Base-by-base conservation (phyloP, 148 eudicot species). In the Euryodendron excelsum region DNA sequence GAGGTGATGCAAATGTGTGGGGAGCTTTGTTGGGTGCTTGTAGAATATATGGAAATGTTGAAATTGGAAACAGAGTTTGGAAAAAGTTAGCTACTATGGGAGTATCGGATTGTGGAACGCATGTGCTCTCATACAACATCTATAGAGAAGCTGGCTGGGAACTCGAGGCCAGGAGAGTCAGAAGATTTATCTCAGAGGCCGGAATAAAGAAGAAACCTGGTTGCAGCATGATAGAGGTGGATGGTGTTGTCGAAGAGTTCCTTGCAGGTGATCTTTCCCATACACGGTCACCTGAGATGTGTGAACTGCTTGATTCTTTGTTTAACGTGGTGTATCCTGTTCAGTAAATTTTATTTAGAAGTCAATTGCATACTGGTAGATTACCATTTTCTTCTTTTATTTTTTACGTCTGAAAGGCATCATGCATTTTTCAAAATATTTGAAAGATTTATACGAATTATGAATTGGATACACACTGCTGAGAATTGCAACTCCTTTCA, bases 111-210 rank as follows among this genome's bases (percentile, higher is more conserved):
- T 72, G 20, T 78, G 88, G 88, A 20, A 80, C 65, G 76, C 80
- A 81, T 72, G 81, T 81, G 72, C 80, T 83, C 44, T 76, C 84
- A 6, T 86, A 86, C 64, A 83, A 82, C 67, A 86, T 86, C 77
- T 83, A 77, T 37, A 83, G 33, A 34, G 86, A 86, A 78, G 86
- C 84, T 25, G 88, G 88, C 27, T 83, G 86, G 88, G 86, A 83
- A 36, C 23, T 9, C 21, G 84, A 83, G 79, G 88, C 88, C 30
- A 62, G 53, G 62, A 48, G 11, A 28, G 79, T 77, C 7, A 79
- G 83, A 74, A 80, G 68, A 59, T 59, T 76, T 74, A 72, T 79
- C 18, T 45, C 77, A 11, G 67, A 85, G 18, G 73, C 59, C 14
- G 70, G 82, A 14, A 41, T 77, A 66, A 82, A 82, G 88, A 85